Evolutionary conservation across 2,329 filamentous ascomycete genomes (phyloP).

Genomic region (Sclerotinia borealis): DNA sequence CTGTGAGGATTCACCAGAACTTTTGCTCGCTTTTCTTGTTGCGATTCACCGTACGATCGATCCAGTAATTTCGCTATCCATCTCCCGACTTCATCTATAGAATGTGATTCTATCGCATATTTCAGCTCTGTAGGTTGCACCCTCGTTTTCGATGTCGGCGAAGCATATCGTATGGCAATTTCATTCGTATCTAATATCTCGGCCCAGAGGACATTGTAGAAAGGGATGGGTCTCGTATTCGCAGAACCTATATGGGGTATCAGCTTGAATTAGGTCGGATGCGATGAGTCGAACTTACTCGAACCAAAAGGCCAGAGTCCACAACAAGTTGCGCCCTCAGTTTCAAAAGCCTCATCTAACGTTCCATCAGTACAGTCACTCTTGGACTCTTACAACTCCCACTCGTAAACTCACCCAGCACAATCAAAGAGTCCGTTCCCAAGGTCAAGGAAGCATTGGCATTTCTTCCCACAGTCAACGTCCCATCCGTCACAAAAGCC

Average conservation of each 20-base stretch:
- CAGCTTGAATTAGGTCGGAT: slow-evolving; percentile 7
- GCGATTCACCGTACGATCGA: slow-evolving; percentile 63
- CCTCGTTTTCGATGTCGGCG: slow-evolving; percentile 49
- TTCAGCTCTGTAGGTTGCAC: slow-evolving; percentile 56
- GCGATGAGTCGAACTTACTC: slow-evolving; percentile 14
- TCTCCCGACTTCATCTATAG: slow-evolving; percentile 25
- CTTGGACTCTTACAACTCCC: not conserved
- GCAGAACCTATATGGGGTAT: slow-evolving; percentile 21
- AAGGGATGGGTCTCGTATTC: slow-evolving; percentile 53
- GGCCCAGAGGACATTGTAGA: slow-evolving; percentile 82
- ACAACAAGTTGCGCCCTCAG: slow-evolving; percentile 48
- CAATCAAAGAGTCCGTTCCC: slow-evolving; percentile 52
- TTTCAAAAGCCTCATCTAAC: slow-evolving; percentile 47
- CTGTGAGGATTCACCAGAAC: slow-evolving; percentile 88
- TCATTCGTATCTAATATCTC: slow-evolving; percentile 50
- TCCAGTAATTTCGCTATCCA: slow-evolving; percentile 64
- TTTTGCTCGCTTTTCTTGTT: slow-evolving; percentile 71
- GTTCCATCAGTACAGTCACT: not conserved
- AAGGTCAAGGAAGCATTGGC: slow-evolving; percentile 56
- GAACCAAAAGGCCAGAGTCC: slow-evolving; percentile 46
- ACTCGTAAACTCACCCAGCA: slow-evolving; percentile 42
- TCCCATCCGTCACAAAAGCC: slow-evolving; percentile 37
- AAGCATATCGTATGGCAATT: slow-evolving; percentile 68
- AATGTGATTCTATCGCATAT: slow-evolving; percentile 45
- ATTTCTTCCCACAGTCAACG: slow-evolving; percentile 49